Evolutionary conservation across 192 early-diverging fungal genomes (phyloP), one percentile per base, ranked within the genome.

Genomic region (Umbelopsis isabellina): DNA sequence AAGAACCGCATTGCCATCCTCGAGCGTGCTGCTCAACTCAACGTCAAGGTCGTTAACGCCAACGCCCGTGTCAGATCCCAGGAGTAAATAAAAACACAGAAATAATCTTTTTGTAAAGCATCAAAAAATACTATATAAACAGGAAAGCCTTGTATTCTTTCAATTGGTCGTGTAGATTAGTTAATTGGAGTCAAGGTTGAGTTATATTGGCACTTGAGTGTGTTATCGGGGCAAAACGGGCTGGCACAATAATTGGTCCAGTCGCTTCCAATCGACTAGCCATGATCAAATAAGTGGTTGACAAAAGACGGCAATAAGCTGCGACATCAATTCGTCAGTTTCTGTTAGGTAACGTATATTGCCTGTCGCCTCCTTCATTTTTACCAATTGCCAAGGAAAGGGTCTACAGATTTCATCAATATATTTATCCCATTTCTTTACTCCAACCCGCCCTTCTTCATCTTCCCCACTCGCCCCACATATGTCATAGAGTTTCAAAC

Each of bases 21-120:
- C 74, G 91, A 95, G 85, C 91, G 95, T 72, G 98, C 98, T 80
- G 88, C 90, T 80, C 94, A 98, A 87, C 88, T 99, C 66, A 90
- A 94, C 87, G 89, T 99, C 77, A 97, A 95, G 88, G 92, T 99
- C 73, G 90, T 89, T 85, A 99, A 99, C 89, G 91, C 91, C 65
- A 88, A 86, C 83, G 95, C 88, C 71, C 89, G 93, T 75, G 85
- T 98, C 80, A 84, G 91, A 76, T 79, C 85, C 71, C 86, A 92
- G 79, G 91, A 90, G 85, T 91, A 91, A 86, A 81, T 53, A 1
- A 41, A 41, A 41, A 61, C 55, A 61, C 55, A 61, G 55, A 61
- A 61, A 61, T 61, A 22, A 61, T 61, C 55, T 61, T 61, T 61
- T 61, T 61, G 55, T 61, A 61, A 61, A 61, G 23, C 55, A 61